A percentile compares a stretch with the other conserved stretches of the same genome.
phyloP scores from a whole-genome alignment of 495 filamentous ascomycete genomes.

The Ascodesmis nigricans region DNA sequence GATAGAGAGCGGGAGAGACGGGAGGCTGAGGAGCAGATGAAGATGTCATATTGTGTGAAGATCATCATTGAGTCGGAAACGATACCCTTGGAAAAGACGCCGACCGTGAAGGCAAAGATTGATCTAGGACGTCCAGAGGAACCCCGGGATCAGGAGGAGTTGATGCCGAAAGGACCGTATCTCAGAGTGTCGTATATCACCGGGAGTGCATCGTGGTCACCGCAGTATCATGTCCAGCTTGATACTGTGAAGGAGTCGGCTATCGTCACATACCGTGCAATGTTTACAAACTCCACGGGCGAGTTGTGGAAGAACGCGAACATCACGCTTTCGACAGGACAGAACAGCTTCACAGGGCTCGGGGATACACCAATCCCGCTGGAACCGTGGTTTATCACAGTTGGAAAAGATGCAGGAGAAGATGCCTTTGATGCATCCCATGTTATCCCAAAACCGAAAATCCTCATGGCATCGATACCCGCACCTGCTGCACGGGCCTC shows the following conservation, averaged over 20 bases:
- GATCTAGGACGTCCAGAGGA: too few relatives aligned
- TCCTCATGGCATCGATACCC: too few relatives aligned
- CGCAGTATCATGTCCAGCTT: conserved; percentile 43
- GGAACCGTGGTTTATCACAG: conserved; percentile 36
- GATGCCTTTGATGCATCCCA: conserved; percentile 3
- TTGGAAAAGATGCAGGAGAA: conserved; percentile 16
- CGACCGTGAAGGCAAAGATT: too few relatives aligned
- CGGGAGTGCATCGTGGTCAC: conserved; percentile 37
- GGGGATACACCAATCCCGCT: conserved; percentile 36
- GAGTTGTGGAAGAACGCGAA: conserved; percentile 48
- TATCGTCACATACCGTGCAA: conserved; percentile 38
- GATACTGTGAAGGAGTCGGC: conserved; percentile 34
- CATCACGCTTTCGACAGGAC: conserved; percentile 44
- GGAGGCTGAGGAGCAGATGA: conserved; percentile 30
- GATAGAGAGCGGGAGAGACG: conserved; percentile 27
- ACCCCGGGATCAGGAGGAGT: too few relatives aligned
- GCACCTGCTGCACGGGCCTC: too few relatives aligned
- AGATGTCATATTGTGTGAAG: conserved; percentile 35
- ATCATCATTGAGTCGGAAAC: conserved; percentile 32
- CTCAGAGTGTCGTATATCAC: conserved; percentile 43
- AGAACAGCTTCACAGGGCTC: conserved; percentile 39
- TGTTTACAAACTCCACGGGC: conserved; percentile 39
- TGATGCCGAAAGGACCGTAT: conserved; percentile 12
- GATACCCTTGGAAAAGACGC: conserved; percentile 2
- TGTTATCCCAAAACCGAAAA: too few relatives aligned